Percentiles rank a stretch among this genome's conserved stretches.
Conservation (phyloP, 768 basidiomycete species). For the Asterophora parasitica region DNA sequence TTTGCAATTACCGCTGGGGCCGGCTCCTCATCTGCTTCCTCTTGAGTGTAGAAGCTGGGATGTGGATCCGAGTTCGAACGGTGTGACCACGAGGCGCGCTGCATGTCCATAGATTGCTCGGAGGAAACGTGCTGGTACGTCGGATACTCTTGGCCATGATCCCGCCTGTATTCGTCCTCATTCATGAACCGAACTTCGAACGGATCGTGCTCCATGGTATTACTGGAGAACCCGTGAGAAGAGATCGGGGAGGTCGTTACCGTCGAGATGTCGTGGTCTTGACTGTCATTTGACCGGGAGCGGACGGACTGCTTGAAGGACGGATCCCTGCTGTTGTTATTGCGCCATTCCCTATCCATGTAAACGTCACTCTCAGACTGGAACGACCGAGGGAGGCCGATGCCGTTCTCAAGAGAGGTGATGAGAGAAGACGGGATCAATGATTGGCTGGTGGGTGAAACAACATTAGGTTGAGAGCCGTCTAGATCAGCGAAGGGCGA, state of each 20-base stretch:
- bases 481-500: conserved; percentile 51
- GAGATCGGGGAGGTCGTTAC: conserved; percentile 40
- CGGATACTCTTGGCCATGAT: conserved; percentile 2
- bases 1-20: conserved; percentile 18
- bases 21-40: conserved; percentile 13
- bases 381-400: conserved; percentile 40
- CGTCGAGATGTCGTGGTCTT: conserved; percentile 13
- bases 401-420: conserved; percentile 43
- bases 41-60: conserved; percentile 6
- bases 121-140: conserved; percentile 7
- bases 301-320: conserved; percentile 8
- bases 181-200: conserved; percentile 39
- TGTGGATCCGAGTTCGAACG: conserved; percentile 33
- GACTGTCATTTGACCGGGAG: conserved; percentile 10
- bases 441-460: conserved; percentile 41
- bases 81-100: conserved; percentile 25
- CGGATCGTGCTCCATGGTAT: conserved; percentile 37
- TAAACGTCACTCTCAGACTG: conserved; percentile 50
- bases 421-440: conserved; percentile 56
- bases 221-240: conserved; percentile 23
- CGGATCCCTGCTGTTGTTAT: conserved; percentile 11
- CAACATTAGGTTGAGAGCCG: conserved; percentile 14
- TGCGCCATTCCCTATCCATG: conserved; percentile 50
- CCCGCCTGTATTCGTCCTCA: conserved; percentile 14
- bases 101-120: conserved; percentile 25